phyloP scores from a whole-genome alignment of 345 rosid species.

The Pistacia integerrima region DNA sequence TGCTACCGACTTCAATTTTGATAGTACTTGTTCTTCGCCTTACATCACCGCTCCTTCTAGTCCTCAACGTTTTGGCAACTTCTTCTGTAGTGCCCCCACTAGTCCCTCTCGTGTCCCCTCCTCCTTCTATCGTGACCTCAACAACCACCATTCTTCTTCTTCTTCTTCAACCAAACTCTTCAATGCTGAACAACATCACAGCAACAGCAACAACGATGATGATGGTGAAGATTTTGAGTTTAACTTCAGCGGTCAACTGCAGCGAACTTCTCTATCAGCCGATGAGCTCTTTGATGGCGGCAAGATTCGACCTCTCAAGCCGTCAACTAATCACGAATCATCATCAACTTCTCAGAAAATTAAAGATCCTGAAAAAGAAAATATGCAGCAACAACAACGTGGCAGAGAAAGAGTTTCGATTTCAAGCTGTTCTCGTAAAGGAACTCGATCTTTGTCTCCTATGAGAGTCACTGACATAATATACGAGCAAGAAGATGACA shows the following conservation, averaged over 20 bases:
- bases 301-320: constrained; percentile 73
- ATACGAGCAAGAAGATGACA: constrained; percentile 47
- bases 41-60: constrained; percentile 98
- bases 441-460: constrained; percentile 78
- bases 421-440: constrained; percentile 42
- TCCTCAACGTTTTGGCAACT: constrained; percentile 71
- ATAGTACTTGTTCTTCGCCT: constrained; percentile 82
- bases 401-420: constrained; percentile 40
- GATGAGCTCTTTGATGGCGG: constrained; percentile 92
- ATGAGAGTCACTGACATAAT: constrained; percentile 67
- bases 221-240: constrained; percentile 68
- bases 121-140: constrained; percentile 21
- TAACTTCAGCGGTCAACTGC: constrained; percentile 74
- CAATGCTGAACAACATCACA: neutral
- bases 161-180: constrained; percentile 7
- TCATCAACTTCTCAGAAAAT: constrained; percentile 26
- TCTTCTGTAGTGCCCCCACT: constrained; percentile 63
- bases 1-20: constrained; percentile 64
- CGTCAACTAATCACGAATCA: constrained; percentile 39
- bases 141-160: constrained; percentile 4
- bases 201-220: constrained; percentile 19
- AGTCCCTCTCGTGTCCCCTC: constrained; percentile 52
- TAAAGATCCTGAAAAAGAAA: too few relatives aligned
- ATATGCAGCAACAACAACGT: constrained; percentile 27
- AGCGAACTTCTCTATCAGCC: constrained; percentile 67